Percentiles rank a stretch among this genome's conserved stretches.
These are phyloP conservation scores for Erodium moschatum DNA, from an alignment of 441 rosid species.

Conservation along the genomic window DNA sequence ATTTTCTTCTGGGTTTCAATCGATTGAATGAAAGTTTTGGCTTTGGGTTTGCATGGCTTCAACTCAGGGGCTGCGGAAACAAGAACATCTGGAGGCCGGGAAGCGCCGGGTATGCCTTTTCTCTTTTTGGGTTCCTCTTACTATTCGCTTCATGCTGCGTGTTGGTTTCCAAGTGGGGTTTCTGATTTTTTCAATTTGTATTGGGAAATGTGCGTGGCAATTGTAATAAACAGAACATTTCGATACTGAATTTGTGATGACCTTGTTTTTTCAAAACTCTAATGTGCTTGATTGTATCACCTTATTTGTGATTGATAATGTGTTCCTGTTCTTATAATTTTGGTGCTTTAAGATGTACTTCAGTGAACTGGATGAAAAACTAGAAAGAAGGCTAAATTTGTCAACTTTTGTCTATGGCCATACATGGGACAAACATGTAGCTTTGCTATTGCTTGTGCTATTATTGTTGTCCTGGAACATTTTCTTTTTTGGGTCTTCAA, in stretches of 20 bases:
- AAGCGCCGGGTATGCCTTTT: conserved; percentile 64
- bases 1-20: conserved; percentile 11
- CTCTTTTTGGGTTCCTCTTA: neutral
- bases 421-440: neutral
- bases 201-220: neutral
- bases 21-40: conserved; percentile 27
- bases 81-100: conserved; percentile 86
- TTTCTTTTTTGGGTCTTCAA: neutral
- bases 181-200: neutral
- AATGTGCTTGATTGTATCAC: neutral
- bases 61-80: conserved; percentile 78
- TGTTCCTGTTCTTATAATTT: neutral
- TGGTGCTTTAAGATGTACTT: neutral
- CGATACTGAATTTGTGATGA: neutral
- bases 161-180: neutral
- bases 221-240: conserved; percentile 2
- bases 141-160: neutral
- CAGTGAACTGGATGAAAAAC: neutral
- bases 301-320: neutral
- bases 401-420: neutral
- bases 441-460: neutral
- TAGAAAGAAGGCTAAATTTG: neutral
- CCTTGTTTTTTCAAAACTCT: neutral
- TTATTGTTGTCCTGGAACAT: neutral
- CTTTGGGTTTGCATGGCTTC: conserved; percentile 57